Evolutionary conservation across 176 grass and related monocot genomes (phyloP), one percentile per base, ranked within the genome.

Genomic region (Miscanthus lutarioriparius): DNA sequence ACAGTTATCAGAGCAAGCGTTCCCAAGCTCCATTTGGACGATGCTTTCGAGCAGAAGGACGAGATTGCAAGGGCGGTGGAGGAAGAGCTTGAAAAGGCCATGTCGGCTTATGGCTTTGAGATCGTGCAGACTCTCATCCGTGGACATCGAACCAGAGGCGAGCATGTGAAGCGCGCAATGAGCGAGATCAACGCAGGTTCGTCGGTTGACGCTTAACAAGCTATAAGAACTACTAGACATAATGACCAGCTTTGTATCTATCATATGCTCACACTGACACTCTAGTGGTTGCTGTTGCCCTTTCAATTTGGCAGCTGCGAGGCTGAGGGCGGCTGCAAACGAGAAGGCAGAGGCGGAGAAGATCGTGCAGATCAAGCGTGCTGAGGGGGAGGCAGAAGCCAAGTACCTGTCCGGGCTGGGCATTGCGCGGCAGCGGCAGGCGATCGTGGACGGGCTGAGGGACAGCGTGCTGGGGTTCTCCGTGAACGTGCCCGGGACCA

Each of bases 341-440:
- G 92, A 94, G 74, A 94, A 89, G 85, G 95, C 92, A 0, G 94
- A 97, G 82, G 94, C 95, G 0, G 95, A 92, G 88, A 97, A 97
- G 87, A 97, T 97, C 8, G 82, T 97, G 36, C 95, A 94, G 83
- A 97, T 97, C 75, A 97, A 97, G 83, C 79, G 91, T 0, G 91
- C 94, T 0, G 94, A 97, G 76, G 91, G 94, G 0, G 94, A 97
- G 72, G 94, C 94, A 0, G 94, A 97, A 67, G 84, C 94, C 44
- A 97, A 97, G 82, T 91, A 97, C 83, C 81, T 97, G 40, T 87
- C 91, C 0, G 94, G 94, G 0, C 88, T 97, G 1, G 94, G 94
- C 5, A 93, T 97, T 6, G 94, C 94, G 28, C 78, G 91, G 27
- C 94, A 97, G 84, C 85, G 91, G 4, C 94, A 93, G 86, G 91